Evolutionary conservation across 1,284 basidiomycete genomes (phyloP).

Genomic region (Sanghuangporus weigelae): DNA sequence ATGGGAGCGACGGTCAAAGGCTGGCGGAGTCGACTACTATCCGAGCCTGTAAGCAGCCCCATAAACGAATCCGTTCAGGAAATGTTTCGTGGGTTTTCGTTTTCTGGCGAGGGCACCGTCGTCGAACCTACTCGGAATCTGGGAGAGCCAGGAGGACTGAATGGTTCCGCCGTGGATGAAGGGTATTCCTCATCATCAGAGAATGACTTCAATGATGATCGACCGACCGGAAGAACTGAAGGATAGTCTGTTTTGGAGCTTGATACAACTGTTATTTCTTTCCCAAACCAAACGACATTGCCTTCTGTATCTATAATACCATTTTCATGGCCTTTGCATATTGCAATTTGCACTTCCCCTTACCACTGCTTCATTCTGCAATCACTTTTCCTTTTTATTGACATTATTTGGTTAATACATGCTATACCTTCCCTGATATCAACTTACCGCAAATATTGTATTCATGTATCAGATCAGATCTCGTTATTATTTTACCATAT

Average conservation of each 20-base stretch:
- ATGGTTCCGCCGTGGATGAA: slow-evolving; percentile 31
- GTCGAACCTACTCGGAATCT: slow-evolving; percentile 36
- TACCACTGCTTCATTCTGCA: too few relatives aligned
- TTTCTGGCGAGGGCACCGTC: slow-evolving; percentile 70
- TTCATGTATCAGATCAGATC: too few relatives aligned
- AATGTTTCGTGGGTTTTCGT: slow-evolving; percentile 91
- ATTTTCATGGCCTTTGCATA: too few relatives aligned
- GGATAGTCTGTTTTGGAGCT: slow-evolving; percentile 20
- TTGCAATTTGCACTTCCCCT: too few relatives aligned
- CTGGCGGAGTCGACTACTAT: slow-evolving; percentile 24
- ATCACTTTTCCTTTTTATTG: too few relatives aligned
- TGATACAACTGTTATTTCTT: slow-evolving; percentile 13
- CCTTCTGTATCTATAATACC: too few relatives aligned
- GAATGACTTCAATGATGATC: slow-evolving; percentile 38
- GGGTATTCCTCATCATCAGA: slow-evolving; percentile 48
- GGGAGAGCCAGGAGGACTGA: slow-evolving; percentile 40
- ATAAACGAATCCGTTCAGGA: slow-evolving; percentile 89
- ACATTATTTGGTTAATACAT: too few relatives aligned
- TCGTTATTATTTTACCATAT: too few relatives aligned
- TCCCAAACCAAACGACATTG: too few relatives aligned
- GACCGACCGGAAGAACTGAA: neutral
- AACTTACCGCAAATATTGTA: too few relatives aligned
- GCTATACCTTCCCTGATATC: too few relatives aligned
- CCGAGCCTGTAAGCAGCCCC: slow-evolving; percentile 52
- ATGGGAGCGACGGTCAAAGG: slow-evolving; percentile 49